phyloP scores from a whole-genome alignment of 805 yeast species.

The Candida gorgasii region DNA sequence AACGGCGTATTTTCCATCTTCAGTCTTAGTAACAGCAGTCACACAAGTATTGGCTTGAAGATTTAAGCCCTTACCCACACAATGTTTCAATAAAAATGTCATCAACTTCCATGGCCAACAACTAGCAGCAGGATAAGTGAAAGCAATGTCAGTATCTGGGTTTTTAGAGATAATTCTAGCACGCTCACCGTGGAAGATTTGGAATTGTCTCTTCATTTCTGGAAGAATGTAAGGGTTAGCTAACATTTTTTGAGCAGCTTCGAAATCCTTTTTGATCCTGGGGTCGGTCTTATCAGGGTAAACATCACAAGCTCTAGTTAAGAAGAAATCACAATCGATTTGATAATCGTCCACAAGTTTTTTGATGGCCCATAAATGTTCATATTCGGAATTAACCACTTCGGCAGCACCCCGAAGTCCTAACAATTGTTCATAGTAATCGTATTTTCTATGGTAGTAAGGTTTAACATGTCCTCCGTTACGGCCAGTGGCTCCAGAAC shows the following conservation, averaged over 20 bases:
- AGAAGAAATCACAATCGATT: constrained; percentile 41
- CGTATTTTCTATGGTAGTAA: constrained; percentile 14
- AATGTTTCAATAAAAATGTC: constrained; percentile 28
- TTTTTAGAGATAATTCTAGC: constrained; percentile 29
- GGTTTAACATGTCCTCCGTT: constrained; percentile 50
- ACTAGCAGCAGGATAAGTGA: constrained; percentile 43
- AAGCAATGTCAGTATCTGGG: constrained; percentile 27
- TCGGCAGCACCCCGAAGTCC: constrained; percentile 33
- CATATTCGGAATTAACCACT: constrained; percentile 37
- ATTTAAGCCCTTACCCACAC: constrained; percentile 35
- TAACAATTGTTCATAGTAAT: constrained; percentile 15
- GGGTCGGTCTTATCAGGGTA: constrained; percentile 21
- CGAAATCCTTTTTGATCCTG: constrained; percentile 8
- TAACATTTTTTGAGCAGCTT: constrained; percentile 17
- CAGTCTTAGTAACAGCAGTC: constrained; percentile 20
- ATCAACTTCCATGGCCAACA: constrained; percentile 48
- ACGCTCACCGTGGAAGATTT: constrained; percentile 29
- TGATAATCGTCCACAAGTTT: constrained; percentile 29
- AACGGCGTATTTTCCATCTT: constrained; percentile 31
- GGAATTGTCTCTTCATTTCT: constrained; percentile 29
- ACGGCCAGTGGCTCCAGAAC: constrained; percentile 49
- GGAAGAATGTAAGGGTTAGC: constrained; percentile 26
- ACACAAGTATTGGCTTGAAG: constrained; percentile 46
- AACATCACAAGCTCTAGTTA: constrained; percentile 35
- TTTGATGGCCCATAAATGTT: constrained; percentile 31